Evolutionary conservation across 2,329 filamentous ascomycete species (phyloP).

Genomic region (Boeremia lycopersici): DNA sequence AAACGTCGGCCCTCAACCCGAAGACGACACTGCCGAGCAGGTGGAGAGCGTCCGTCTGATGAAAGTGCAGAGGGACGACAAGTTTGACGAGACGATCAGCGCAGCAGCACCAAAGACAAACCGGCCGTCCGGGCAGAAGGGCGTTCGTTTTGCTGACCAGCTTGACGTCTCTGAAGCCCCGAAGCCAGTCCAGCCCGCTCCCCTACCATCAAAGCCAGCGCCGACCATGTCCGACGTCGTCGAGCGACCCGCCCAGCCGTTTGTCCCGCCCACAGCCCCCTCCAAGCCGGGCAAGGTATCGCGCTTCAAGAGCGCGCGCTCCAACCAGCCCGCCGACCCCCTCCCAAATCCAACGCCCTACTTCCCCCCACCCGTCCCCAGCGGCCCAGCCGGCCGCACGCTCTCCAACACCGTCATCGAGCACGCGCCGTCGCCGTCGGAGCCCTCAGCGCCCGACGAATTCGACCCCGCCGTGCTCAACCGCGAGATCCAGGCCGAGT

Average conservation of each 20-base stretch:
- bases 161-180: constrained; percentile 69
- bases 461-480: constrained; percentile 75
- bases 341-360: constrained; percentile 34
- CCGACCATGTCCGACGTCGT: constrained; percentile 45
- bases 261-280: constrained; percentile 18
- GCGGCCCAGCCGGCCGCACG: constrained; percentile 54
- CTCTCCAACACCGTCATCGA: constrained; percentile 66
- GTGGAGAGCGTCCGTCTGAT: constrained; percentile 66
- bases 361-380: constrained; percentile 40
- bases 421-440: constrained; percentile 47
- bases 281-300: constrained; percentile 46
- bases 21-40: constrained; percentile 49
- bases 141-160: constrained; percentile 77
- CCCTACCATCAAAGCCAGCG: constrained; percentile 9
- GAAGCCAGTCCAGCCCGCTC: constrained; percentile 18
- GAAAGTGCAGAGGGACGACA: constrained; percentile 50
- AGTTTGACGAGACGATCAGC: constrained; percentile 36
- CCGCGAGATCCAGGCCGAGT: constrained; percentile 80
- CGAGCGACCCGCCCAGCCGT: constrained; percentile 34
- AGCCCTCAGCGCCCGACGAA: constrained; percentile 50
- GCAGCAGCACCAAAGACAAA: constrained; percentile 4
- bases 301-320: constrained; percentile 48
- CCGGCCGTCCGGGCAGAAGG: constrained; percentile 58
- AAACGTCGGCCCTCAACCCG: constrained; percentile 61
- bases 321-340: constrained; percentile 18